Conservation (phyloP, 2,329 filamentous ascomycete genomes). For the Diplodia corticola region DNA sequence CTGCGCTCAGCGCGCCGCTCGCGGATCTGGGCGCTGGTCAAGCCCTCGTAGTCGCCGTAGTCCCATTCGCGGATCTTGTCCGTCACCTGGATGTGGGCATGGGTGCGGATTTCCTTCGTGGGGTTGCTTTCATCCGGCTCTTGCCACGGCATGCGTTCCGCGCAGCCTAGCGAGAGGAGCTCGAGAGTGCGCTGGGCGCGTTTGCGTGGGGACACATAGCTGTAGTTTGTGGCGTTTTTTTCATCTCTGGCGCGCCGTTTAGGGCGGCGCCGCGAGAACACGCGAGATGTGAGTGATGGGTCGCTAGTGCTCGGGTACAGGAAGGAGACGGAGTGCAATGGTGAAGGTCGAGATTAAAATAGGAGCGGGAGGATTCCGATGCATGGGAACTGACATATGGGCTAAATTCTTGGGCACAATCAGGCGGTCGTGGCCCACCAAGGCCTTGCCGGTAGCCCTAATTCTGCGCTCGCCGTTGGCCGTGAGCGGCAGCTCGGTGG, state of each 20-base stretch:
- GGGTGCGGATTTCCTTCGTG: constrained; percentile 33
- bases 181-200: constrained; percentile 90
- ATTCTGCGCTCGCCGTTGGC: constrained; percentile 63
- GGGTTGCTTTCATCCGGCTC: background rate
- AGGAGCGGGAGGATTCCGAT: background rate
- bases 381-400: constrained; percentile 63
- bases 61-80: constrained; percentile 61
- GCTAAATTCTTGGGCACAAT: constrained; percentile 80
- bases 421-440: constrained; percentile 80
- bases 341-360: background rate
- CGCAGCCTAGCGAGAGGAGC: constrained; percentile 72
- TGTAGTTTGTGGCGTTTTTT: constrained; percentile 29
- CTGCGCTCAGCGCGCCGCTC: constrained; percentile 41
- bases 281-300: background rate
- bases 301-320: background rate
- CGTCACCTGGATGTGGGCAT: constrained; percentile 48
- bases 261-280: background rate
- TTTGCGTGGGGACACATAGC: constrained; percentile 81
- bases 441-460: constrained; percentile 71
- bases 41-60: constrained; percentile 64
- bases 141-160: constrained; percentile 70
- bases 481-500: constrained; percentile 84
- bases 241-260: background rate
- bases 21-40: constrained; percentile 54
- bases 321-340: background rate